phyloP scores from a whole-genome alignment of 2,329 filamentous ascomycete genomes.

The Diaporthe ilicicola region DNA sequence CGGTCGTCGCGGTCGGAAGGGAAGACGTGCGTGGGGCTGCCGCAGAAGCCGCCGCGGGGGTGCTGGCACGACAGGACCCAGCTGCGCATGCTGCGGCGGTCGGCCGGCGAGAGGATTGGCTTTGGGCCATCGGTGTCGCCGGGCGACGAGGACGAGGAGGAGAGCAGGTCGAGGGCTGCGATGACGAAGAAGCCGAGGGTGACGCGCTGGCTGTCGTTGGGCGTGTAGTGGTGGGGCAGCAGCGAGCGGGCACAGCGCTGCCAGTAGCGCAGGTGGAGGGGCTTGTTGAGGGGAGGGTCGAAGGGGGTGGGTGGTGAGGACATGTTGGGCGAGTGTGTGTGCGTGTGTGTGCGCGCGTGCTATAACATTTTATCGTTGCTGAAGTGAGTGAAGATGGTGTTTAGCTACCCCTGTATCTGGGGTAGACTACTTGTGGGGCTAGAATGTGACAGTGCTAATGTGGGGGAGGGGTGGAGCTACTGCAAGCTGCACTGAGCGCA shows the following conservation, averaged over 20 bases:
- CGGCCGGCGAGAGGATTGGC: constrained; percentile 53
- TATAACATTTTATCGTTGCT: not conserved
- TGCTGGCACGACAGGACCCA: constrained; percentile 93
- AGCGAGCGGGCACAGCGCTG: constrained; percentile 83
- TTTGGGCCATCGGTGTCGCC: not conserved
- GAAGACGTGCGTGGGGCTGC: constrained; percentile 75
- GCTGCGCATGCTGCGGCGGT: constrained; percentile 59
- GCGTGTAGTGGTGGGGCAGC: constrained; percentile 84
- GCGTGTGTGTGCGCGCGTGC: not conserved
- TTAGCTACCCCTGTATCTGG: not conserved
- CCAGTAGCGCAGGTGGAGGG: constrained; percentile 89
- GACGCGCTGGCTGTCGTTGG: constrained; percentile 90
- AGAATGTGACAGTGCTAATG: too few relatives aligned
- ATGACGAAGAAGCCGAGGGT: constrained; percentile 90
- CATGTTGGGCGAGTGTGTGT: not conserved
- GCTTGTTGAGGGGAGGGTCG: constrained; percentile 59
- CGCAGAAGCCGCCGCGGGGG: constrained; percentile 86
- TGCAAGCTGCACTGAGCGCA: too few relatives aligned
- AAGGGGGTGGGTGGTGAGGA: not conserved
- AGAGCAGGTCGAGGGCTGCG: constrained; percentile 84
- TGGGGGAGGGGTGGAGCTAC: too few relatives aligned
- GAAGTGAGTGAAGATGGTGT: too few relatives aligned
- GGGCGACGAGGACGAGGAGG: constrained; percentile 59
- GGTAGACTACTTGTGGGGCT: too few relatives aligned
- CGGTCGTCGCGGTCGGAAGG: constrained; percentile 38